These are phyloP conservation scores for Tetrastigma voinierianum DNA, from an alignment of 164 flowering plant species.

Conservation along the genomic window DNA sequence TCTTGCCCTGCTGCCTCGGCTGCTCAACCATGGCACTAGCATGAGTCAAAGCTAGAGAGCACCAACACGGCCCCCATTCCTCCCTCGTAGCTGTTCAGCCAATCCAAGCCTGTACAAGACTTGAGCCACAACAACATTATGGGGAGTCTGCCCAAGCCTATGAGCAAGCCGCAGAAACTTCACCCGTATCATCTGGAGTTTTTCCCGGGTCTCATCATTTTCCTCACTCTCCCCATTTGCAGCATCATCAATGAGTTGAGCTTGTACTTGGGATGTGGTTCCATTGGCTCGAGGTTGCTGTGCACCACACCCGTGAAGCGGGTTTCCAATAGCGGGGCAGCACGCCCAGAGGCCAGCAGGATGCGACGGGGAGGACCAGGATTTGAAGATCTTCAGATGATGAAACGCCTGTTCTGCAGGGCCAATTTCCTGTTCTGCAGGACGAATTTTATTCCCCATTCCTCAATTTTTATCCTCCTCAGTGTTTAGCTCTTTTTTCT, in stretches of 20 bases:
- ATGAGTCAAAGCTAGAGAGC: constrained; percentile 92
- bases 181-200: constrained; percentile 95
- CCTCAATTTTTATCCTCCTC: constrained; percentile 17
- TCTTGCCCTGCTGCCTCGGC: constrained; percentile 86
- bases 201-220: constrained; percentile 89
- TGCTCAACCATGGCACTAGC: constrained; percentile 99
- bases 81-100: constrained; percentile 92
- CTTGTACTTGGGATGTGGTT: constrained; percentile 43
- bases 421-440: too few relatives aligned
- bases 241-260: constrained; percentile 62
- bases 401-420: constrained; percentile 16
- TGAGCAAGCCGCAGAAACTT: constrained; percentile 95
- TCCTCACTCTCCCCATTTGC: constrained; percentile 81
- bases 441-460: constrained; percentile 16
- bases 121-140: constrained; percentile 97
- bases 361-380: constrained; percentile 42
- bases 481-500: constrained; percentile 17
- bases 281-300: constrained; percentile 83
- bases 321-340: constrained; percentile 82
- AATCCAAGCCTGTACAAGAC: constrained; percentile 92
- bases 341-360: constrained; percentile 97
- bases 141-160: constrained; percentile 98
- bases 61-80: constrained; percentile 81
- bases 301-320: constrained; percentile 47
- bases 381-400: constrained; percentile 28